These are phyloP conservation scores for Tilletia horrida DNA, from an alignment of 1,284 basidiomycete genomes.

Conservation along the genomic window DNA sequence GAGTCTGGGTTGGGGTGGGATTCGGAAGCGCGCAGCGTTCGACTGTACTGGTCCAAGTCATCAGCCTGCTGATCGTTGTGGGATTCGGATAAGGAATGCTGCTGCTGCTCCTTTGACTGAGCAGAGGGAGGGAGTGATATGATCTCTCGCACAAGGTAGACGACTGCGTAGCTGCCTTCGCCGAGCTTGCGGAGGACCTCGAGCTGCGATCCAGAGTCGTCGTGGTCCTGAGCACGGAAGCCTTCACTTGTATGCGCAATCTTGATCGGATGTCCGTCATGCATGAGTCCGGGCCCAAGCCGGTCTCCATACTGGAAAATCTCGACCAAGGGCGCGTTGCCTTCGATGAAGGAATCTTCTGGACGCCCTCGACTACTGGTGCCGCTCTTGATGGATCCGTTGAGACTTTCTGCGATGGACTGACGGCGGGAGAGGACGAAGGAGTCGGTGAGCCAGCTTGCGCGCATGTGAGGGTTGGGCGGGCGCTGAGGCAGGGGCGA, in stretches of 20 bases:
- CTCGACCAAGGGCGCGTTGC: constrained; percentile 28
- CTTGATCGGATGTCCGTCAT: constrained; percentile 46
- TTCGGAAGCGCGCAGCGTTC: constrained; percentile 13
- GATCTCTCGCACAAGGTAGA: constrained; percentile 51
- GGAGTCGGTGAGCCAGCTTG: constrained; percentile 16
- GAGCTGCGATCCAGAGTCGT: constrained; percentile 37
- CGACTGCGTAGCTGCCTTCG: constrained; percentile 52
- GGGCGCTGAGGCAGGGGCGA: background rate
- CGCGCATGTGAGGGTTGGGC: constrained; percentile 12
- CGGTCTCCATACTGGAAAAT: constrained; percentile 48
- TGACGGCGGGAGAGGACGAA: constrained; percentile 12
- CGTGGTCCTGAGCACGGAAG: constrained; percentile 43
- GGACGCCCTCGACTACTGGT: constrained; percentile 9
- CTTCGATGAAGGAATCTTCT: background rate
- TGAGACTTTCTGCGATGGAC: background rate
- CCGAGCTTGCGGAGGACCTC: constrained; percentile 50
- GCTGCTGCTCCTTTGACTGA: background rate
- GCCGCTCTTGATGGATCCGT: background rate
- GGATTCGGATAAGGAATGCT: background rate
- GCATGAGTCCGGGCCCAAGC: constrained; percentile 46
- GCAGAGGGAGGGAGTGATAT: background rate
- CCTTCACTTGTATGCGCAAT: constrained; percentile 46
- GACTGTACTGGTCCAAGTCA: constrained; percentile 5
- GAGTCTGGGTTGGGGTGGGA: constrained; percentile 9
- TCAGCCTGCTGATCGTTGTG: background rate